These are phyloP conservation scores for Penicillium fimorum DNA, from an alignment of 495 filamentous ascomycete species.

Conservation along the genomic window DNA sequence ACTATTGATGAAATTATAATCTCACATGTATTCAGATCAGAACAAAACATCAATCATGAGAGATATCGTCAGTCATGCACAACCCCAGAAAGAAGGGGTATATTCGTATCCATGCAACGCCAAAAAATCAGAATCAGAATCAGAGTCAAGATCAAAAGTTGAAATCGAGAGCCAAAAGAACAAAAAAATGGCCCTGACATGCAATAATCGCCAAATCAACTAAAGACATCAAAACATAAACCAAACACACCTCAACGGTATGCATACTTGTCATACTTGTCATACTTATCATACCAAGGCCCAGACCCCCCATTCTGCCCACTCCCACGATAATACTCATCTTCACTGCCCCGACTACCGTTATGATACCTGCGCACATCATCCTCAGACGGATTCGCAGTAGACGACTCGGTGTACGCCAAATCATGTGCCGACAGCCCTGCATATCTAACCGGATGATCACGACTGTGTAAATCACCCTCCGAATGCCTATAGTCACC, in stretches of 20 bases:
- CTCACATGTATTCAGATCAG: slow-evolving; percentile 5
- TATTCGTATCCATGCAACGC: slow-evolving; percentile 27
- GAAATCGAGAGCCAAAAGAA: not conserved
- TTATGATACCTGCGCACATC: slow-evolving; percentile 34
- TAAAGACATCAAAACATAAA: slow-evolving; percentile 2
- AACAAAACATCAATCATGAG: slow-evolving; percentile 13
- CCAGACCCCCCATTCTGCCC: slow-evolving; percentile 31
- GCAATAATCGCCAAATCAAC: slow-evolving; percentile 1
- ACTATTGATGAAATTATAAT: not conserved
- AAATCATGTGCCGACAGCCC: slow-evolving; percentile 30
- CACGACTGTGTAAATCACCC: slow-evolving; percentile 35
- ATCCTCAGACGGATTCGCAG: slow-evolving; percentile 25
- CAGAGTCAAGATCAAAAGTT: slow-evolving; percentile 3
- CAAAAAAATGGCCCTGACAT: slow-evolving; percentile 1
- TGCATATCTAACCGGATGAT: slow-evolving; percentile 21
- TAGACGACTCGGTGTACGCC: slow-evolving; percentile 26
- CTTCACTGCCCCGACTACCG: slow-evolving; percentile 31
- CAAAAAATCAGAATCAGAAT: slow-evolving; percentile 2
- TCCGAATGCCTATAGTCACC: slow-evolving; percentile 43
- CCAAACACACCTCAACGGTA: slow-evolving; percentile 25
- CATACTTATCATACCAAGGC: slow-evolving; percentile 16
- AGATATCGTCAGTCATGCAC: slow-evolving; percentile 21
- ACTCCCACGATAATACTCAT: slow-evolving; percentile 42
- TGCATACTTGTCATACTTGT: slow-evolving; percentile 34
- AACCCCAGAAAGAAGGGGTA: slow-evolving; percentile 24